Evolutionary conservation across 768 basidiomycete genomes (phyloP).

Genomic region (Hypholoma sublateritium): DNA sequence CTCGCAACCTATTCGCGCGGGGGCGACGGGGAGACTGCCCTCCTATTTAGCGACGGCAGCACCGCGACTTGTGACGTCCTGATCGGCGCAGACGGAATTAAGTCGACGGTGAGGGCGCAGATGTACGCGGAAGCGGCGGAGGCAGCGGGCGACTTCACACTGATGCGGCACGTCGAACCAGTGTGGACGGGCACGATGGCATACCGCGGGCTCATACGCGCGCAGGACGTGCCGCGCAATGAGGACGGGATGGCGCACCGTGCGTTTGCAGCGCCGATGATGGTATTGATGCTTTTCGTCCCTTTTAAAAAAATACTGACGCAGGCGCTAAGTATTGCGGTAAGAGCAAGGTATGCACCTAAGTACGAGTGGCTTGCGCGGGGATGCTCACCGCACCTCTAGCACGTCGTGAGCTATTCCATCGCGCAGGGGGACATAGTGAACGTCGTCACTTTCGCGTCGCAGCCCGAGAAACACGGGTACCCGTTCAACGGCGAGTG

Average conservation of each 20-base stretch:
- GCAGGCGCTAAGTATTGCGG: constrained; percentile 41
- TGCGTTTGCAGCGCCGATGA: constrained; percentile 38
- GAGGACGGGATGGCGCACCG: constrained; percentile 28
- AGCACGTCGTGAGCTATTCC: constrained; percentile 51
- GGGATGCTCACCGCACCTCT: neutral
- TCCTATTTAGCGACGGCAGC: constrained; percentile 33
- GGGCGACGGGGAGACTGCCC: constrained; percentile 14
- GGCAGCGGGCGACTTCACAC: constrained; percentile 19
- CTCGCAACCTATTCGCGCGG: constrained; percentile 26
- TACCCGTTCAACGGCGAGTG: constrained; percentile 26
- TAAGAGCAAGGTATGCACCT: constrained; percentile 36
- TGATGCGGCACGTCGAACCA: constrained; percentile 38
- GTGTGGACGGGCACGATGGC: constrained; percentile 46
- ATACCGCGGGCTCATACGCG: constrained; percentile 45
- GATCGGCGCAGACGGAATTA: constrained; percentile 47
- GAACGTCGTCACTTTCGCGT: constrained; percentile 45
- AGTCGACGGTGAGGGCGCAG: constrained; percentile 32
- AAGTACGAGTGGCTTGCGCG: neutral
- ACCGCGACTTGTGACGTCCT: constrained; percentile 38
- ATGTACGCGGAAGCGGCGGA: constrained; percentile 26
- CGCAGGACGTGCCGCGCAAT: constrained; percentile 28
- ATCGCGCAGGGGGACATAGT: constrained; percentile 43
- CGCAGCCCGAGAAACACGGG: constrained; percentile 33
- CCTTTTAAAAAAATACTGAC: constrained; percentile 3
- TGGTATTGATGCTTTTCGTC: constrained; percentile 30